phyloP scores from a whole-genome alignment of 1,139 yeast genomes.

The Taphrina pruni region DNA sequence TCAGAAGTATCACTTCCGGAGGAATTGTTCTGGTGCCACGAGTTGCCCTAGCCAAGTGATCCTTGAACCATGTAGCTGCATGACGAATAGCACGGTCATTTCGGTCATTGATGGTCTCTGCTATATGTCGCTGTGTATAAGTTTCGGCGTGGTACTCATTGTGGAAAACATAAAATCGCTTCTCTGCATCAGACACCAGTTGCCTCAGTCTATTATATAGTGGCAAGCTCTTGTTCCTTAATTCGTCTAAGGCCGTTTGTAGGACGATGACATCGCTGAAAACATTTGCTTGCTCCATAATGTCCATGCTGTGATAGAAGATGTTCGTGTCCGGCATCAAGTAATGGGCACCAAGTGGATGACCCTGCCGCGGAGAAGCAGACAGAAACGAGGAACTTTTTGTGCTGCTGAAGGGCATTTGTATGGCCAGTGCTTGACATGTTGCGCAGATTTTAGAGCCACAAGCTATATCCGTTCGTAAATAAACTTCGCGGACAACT shows the following conservation, averaged over 20 bases:
- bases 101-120: slow-evolving; percentile 84
- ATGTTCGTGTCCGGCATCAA: slow-evolving; percentile 87
- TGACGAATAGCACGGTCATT: slow-evolving; percentile 89
- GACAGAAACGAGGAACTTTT: slow-evolving; percentile 53
- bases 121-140: slow-evolving; percentile 64
- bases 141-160: slow-evolving; percentile 85
- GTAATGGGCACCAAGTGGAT: slow-evolving; percentile 68
- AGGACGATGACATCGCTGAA: slow-evolving; percentile 91
- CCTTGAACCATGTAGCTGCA: slow-evolving; percentile 71
- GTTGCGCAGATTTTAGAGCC: slow-evolving; percentile 70
- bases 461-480: slow-evolving; percentile 91
- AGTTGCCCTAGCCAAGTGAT: slow-evolving; percentile 60
- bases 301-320: slow-evolving; percentile 80
- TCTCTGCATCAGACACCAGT: slow-evolving; percentile 72
- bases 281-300: slow-evolving; percentile 75
- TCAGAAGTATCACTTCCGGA: slow-evolving; percentile 67
- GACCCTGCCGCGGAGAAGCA: slow-evolving; percentile 61
- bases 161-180: slow-evolving; percentile 88
- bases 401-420: slow-evolving; percentile 54
- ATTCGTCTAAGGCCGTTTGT: slow-evolving; percentile 93
- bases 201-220: slow-evolving; percentile 83
- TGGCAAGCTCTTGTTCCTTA: slow-evolving; percentile 83
- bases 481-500: slow-evolving; percentile 89
- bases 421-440: slow-evolving; percentile 58
- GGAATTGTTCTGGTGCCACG: slow-evolving; percentile 50